Evolutionary conservation across 2,329 filamentous ascomycete genomes (phyloP), one percentile per base, ranked within the genome.

Genomic region (Graphilbum ipis-grandicollis): DNA sequence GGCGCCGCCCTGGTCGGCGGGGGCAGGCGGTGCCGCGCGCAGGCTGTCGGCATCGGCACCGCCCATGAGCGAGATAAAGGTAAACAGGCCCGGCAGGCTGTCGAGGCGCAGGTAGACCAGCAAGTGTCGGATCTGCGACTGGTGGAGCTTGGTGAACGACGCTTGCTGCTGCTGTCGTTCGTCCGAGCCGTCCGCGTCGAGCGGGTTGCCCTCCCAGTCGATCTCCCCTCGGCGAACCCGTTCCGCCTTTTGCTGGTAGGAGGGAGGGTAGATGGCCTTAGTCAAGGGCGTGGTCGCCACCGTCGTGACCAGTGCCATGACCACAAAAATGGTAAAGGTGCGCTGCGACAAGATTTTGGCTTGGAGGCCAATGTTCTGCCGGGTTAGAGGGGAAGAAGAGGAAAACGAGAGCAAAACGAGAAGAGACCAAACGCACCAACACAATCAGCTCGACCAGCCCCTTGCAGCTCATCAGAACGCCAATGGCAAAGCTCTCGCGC

Each of bases 401-500:
- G 14, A 30, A 25, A 35, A 9, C 13, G 19, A 17, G 5, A 33
- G 28, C 8, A 5, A 10, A 10, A 17, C 39, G 33, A 43, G 28
- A 21, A 33, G 21, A 23, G 22, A 18, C 33, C 18, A 32, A 12
- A 52, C 74, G 58, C 63, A 86, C 82, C 55, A 93, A 55, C n/a
- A 94, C 86, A 53, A 96, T 94, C 36, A 96, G 62, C 54, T 94
- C 86, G 1, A 94, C 86, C 9, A 96, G 65, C 48, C 88, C 88
- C 56, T 96, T 96, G 56, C 88, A 96, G 57, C 83, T 93, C 88
- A 96, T 96, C 48, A 94, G 58, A 14, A 78, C 74, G 13, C 88
- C 88, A 46, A 96, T 90, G 1, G 83, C 74, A 23, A 92, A 71
- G 39, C 80, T 86, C 54, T 96, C 88, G 41, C 86, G 71, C 88